These are phyloP conservation scores for Mycena pura DNA, from an alignment of 768 basidiomycete species.

Conservation along the genomic window DNA sequence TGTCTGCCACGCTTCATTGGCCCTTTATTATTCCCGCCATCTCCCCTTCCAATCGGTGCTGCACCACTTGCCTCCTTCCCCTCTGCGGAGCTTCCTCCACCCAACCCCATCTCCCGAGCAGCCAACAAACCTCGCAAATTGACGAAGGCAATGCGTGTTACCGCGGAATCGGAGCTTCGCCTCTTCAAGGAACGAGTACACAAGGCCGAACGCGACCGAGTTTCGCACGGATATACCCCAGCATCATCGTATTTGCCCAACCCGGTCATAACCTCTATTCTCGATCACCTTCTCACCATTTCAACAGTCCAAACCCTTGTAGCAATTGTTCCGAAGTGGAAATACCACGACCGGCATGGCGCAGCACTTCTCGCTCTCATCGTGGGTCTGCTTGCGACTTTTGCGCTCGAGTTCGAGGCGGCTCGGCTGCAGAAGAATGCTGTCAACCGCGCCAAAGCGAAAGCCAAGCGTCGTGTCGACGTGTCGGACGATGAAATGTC, in stretches of 20 bases:
- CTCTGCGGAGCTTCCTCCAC: not conserved
- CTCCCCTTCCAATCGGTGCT: not conserved
- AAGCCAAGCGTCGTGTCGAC: not conserved
- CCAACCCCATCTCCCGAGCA: not conserved
- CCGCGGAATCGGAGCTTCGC: not conserved
- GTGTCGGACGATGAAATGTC: not conserved
- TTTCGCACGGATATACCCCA: not conserved
- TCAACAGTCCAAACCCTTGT: not conserved
- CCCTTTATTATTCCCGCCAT: not conserved
- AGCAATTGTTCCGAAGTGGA: constrained; percentile 2
- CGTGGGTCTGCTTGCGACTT: not conserved
- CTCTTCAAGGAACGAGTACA: not conserved
- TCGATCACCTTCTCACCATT: constrained; percentile 1
- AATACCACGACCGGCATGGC: not conserved
- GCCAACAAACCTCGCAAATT: not conserved
- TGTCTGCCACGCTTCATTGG: not conserved
- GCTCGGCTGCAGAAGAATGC: constrained; percentile 4
- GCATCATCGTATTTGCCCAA: not conserved
- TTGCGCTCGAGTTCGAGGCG: not conserved
- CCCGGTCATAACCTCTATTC: not conserved
- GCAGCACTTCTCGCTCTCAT: not conserved
- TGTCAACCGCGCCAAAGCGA: not conserved
- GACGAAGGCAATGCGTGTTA: not conserved
- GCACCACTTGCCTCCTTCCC: not conserved
- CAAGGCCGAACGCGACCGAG: not conserved